Percentiles rank a stretch among this genome's conserved stretches.
phyloP scores from a whole-genome alignment of 2,329 filamentous ascomycete species.

The Eurotiales sp. region DNA sequence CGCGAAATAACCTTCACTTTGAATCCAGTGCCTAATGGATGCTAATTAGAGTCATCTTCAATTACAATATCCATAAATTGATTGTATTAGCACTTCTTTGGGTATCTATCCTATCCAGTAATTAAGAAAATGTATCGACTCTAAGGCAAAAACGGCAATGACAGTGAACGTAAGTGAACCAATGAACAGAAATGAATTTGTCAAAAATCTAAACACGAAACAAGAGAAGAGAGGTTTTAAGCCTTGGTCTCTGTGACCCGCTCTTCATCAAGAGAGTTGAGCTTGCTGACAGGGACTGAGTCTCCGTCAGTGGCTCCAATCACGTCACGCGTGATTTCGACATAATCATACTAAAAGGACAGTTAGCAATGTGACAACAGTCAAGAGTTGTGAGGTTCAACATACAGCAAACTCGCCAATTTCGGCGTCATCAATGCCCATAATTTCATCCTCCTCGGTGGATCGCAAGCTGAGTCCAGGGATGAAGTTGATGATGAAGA shows the following conservation, averaged over 20 bases:
- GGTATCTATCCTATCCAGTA: conserved; percentile 6
- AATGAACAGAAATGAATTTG: not conserved
- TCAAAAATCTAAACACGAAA: conserved; percentile 5
- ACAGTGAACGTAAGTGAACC: not conserved
- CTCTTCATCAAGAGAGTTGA: conserved; percentile 9
- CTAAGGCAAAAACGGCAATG: not conserved
- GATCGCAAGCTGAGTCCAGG: conserved; percentile 72
- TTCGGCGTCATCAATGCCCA: conserved; percentile 84
- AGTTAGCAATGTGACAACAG: not conserved
- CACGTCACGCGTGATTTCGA: conserved; percentile 74
- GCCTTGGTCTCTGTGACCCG: conserved; percentile 17
- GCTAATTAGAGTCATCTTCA: too few species aligned
- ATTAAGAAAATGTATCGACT: not conserved
- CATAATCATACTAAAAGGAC: conserved; percentile 70
- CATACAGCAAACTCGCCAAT: conserved; percentile 83
- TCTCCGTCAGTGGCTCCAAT: conserved; percentile 38
- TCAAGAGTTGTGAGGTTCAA: conserved; percentile 16
- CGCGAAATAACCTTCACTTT: not conserved
- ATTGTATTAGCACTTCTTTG: too few species aligned
- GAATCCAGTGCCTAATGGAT: too few species aligned
- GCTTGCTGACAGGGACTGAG: conserved; percentile 15
- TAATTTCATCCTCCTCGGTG: conserved; percentile 71
- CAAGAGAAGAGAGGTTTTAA: not conserved
- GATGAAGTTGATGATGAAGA: conserved; percentile 74
- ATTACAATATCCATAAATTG: too few species aligned